Evolutionary conservation across 2,329 filamentous ascomycete species (phyloP), one percentile per base, ranked within the genome.

Genomic region (Chaetomium sp.): DNA sequence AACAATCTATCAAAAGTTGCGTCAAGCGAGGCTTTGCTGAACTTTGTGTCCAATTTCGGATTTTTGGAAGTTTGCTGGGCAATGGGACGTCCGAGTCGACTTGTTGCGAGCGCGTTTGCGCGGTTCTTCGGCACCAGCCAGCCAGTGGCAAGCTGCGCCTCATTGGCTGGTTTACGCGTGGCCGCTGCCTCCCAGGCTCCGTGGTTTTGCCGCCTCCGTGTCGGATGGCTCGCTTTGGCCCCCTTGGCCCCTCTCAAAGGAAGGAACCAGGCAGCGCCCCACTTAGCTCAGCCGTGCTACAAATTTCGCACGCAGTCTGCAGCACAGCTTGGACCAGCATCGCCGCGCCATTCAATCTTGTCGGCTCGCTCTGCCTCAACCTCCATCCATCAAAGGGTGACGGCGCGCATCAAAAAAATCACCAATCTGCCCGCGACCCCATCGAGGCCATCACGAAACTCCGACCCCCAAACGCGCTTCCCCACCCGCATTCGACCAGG

Each of bases 401-500:
- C 73, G 70, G 76, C 79, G 78, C 79, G 79, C 79, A 82, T 81
- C 78, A 72, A 77, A 80, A 79, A 79, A 77, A 79, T 80, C 79
- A 75, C 77, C 77, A 76, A 74, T 78, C 76, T 77, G 72, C 76
- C 75, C 74, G 75, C 76, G 77, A 76, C 71, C 19, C 56, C 78
- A 82, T 82, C 79, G 72, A 77, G 73, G 70, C 74, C 78, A 81
- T 81, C 78, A 72, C 70, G 71, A 76, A 75, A 70, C 70, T 72
- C 72, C 72, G 74, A 71, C 75, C 73, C 71, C 72, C 74, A 76
- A 74, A 72, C 74, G 79, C 78, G 77, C 79, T 75, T 75, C 78
- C 75, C 70, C 69, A 75, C 72, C 2, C 75, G 71, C 72, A 69
- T 71, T 66, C 65, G 68, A 67, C 71, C 69, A 66, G 66, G 67